Evolutionary conservation across 106 monocot genomes (phyloP), one percentile per base, ranked within the genome.

Genomic region (Acorus calamus): DNA sequence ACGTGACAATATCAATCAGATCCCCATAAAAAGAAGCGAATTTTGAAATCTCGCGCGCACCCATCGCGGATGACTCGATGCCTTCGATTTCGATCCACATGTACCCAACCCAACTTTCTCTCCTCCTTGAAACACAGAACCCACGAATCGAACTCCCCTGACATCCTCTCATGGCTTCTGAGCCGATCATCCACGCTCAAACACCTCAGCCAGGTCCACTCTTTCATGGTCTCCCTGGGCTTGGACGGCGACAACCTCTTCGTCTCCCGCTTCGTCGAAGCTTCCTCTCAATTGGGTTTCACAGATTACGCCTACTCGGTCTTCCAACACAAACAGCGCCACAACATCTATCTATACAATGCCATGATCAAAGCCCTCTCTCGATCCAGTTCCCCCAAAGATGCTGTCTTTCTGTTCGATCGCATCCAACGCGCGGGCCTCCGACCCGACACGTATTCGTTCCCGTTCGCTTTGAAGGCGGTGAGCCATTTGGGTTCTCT

Each of bases 361-460:
- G 77, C 81, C 69, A 78, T 82, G 69, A 85, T 85, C 65, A 65
- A 74, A 44, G 44, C 66, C 58, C 76, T 78, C 64, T 76, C 65
- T 42, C 81, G 63, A 46, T 61, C 71, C 14, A 72, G 67, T 50
- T 68, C 75, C 0, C 65, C 85, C 0, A 9, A 3, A 58, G 74
- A 72, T 11, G 86, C 89, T 56, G 50, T 85, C 45, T 7, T 6
- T 46, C 42, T 90, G 41, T 90, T 74, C 49, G 56, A 65, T 42
- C 42, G 55, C 28, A 80, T 90, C 42, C 85, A 76, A 14, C 42
- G 3, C 49, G 42, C 42, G 11, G 80, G 78, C 8, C 62, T 76
- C 60, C 77, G 76, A 9, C 90, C 90, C 10, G 76, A 91, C 47
- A 80, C 83, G 4, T 81, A 76, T 42, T 86, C 90, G 11, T 83